Percentiles rank a stretch among this genome's conserved stretches.
Conservation (phyloP, 306 rosid genomes). For the Castanea mollissima region DNA sequence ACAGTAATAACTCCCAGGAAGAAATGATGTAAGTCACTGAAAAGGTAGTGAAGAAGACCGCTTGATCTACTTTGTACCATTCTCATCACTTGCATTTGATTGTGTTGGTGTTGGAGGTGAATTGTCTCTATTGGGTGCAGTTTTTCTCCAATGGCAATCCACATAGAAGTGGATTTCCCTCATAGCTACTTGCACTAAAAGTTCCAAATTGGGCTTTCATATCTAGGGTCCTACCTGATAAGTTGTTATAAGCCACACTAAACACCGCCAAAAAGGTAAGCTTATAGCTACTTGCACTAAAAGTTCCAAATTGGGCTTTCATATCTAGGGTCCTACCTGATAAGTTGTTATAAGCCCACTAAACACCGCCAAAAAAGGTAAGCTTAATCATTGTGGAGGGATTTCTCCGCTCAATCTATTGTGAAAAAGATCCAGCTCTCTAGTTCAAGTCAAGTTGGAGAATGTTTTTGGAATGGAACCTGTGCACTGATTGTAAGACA, state of each 20-base stretch:
- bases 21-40: no score
- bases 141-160: background rate
- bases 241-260: no score
- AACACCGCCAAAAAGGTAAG: background rate
- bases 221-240: no score
- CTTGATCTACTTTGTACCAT: no score
- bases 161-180: background rate
- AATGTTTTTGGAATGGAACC: slow-evolving; percentile 1
- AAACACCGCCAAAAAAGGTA: background rate
- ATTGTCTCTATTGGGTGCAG: background rate
- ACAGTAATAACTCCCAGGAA: no score
- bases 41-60: no score
- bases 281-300: no score
- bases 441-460: background rate
- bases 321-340: background rate
- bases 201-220: no score
- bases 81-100: background rate
- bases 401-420: background rate
- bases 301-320: no score
- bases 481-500: background rate
- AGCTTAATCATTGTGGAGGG: background rate
- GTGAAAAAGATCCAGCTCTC: slow-evolving; percentile 13
- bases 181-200: no score
- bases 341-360: slow-evolving; percentile 6
- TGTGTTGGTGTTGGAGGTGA: background rate